These are phyloP conservation scores for Eustoma russellianum DNA, from an alignment of 257 asterid species.

Conservation along the genomic window DNA sequence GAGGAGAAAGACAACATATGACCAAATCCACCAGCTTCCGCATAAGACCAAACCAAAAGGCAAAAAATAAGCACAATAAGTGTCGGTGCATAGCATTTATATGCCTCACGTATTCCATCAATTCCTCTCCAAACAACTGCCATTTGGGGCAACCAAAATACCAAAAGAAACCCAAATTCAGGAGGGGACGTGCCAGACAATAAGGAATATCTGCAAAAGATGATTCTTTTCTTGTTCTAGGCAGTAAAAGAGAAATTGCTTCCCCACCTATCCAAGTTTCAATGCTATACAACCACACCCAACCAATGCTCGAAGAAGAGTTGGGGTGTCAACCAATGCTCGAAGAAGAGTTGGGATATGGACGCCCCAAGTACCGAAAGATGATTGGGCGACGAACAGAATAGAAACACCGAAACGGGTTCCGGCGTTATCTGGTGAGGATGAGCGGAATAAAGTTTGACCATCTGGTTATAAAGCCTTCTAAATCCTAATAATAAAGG, in stretches of 20 bases:
- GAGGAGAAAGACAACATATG: constrained; percentile 69
- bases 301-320: constrained; percentile 61
- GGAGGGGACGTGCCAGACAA: constrained; percentile 83
- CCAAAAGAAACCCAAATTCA: constrained; percentile 63
- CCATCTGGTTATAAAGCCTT: no score
- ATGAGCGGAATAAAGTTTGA: constrained; percentile 34
- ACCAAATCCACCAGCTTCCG: constrained; percentile 65
- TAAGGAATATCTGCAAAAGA: constrained; percentile 22
- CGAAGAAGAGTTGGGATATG: constrained; percentile 88
- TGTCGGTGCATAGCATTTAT: constrained; percentile 78
- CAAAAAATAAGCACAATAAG: constrained; percentile 40
- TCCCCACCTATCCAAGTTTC: constrained; percentile 97
- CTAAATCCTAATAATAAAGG: no score
- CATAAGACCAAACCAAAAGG: constrained; percentile 62
- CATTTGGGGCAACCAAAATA: constrained; percentile 67
- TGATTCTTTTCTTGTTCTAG: constrained; percentile 32
- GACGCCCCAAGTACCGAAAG: constrained; percentile 76
- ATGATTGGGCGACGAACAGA: constrained; percentile 70
- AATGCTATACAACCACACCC: constrained; percentile 96
- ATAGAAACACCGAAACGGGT: constrained; percentile 74
- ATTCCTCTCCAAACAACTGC: constrained; percentile 72
- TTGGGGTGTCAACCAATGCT: no score
- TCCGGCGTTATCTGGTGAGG: constrained; percentile 80
- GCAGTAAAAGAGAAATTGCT: constrained; percentile 69
- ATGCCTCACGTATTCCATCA: constrained; percentile 65